Base-by-base conservation (phyloP, 805 yeast species). In the Candida lessepsii region DNA sequence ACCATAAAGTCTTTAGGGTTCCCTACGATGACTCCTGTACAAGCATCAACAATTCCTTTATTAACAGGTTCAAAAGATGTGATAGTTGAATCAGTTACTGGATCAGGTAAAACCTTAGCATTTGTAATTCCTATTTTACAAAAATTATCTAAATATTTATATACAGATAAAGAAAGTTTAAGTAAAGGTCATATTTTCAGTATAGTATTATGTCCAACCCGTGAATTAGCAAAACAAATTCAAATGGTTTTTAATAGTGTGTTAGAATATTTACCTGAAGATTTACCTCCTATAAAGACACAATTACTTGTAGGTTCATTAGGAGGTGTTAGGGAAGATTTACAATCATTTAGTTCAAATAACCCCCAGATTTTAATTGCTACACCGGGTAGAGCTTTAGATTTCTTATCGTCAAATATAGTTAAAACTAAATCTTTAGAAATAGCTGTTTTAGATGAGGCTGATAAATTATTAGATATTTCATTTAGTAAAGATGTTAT, bases 81-180 rank as follows among this genome's bases (percentile, higher is more conserved):
- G 3, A 93, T 93, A 7, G 98, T 89, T 1, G 97, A 93, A 58
- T 96, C 97, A 0, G 96, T 88, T 1, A 93, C 99, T 0, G 99
- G 99, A 0, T 89, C 97, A 0, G 99, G 99, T n/a, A 93, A 93
- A 58, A 93, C 99, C 0, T 60, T 90, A n/a, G 84, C 97, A 3
- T 93, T 86, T 65, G 78, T 81, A 4, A 72, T 93, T 2, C 99
- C 99, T 0, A 74, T 86, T 1, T 53, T 89, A 4, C 91, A 89
- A 51, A 82, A 80, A 49, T 61, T 89, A 6, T 62, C 70, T 2
- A 55, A 54, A 32, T 51, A 51, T 41, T 57, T 53, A 39, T 62
- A 53, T 46, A 52, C 48, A 14, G 44, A 32, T 9, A 44, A 50
- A 2, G 66, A 62, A 14, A 65, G 63, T 3, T 53, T 75, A 15